A percentile compares a stretch with the other conserved stretches of the same genome.
Conservation (phyloP, 768 basidiomycete species). For the Leucosporidium creatinivorum region DNA sequence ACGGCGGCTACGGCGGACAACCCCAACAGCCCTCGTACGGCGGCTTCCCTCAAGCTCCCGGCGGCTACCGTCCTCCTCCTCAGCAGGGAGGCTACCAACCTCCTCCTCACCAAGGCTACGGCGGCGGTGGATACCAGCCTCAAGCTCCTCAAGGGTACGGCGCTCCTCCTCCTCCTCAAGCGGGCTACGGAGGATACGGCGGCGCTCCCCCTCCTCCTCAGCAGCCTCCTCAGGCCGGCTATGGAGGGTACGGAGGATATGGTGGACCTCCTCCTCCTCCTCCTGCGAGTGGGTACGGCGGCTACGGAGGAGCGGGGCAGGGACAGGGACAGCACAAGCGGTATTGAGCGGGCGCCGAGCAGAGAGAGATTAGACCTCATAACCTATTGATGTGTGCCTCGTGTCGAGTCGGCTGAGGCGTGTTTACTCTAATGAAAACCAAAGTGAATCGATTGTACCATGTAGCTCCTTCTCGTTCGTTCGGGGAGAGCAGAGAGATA, state of each 20-base stretch:
- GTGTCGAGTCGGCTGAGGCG: too few relatives aligned
- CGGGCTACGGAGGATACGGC: constrained; percentile 3
- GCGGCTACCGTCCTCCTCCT: neutral
- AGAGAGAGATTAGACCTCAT: too few relatives aligned
- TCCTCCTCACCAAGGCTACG: neutral
- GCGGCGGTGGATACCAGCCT: neutral
- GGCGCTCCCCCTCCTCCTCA: constrained; percentile 8
- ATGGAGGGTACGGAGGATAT: constrained; percentile 18
- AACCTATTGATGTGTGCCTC: too few relatives aligned
- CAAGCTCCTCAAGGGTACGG: neutral
- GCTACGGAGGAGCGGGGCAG: too few relatives aligned
- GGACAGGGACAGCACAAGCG: too few relatives aligned
- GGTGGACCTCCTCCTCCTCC: constrained; percentile 3
- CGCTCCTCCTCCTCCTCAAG: neutral
- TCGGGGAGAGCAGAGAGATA: too few relatives aligned
- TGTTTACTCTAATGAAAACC: too few relatives aligned
- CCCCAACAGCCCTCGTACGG: neutral
- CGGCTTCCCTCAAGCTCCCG: neutral
- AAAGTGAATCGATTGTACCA: too few relatives aligned
- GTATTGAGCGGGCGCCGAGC: too few relatives aligned
- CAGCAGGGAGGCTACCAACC: neutral
- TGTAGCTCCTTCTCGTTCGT: too few relatives aligned
- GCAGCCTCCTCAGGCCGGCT: constrained; percentile 12
- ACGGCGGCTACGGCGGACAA: constrained; percentile 21
- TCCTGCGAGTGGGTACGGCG: too few relatives aligned